Evolutionary conservation across 148 eudicot genomes (phyloP), one percentile per base, ranked within the genome.

Genomic region (Vaccinium vitisidaea): DNA sequence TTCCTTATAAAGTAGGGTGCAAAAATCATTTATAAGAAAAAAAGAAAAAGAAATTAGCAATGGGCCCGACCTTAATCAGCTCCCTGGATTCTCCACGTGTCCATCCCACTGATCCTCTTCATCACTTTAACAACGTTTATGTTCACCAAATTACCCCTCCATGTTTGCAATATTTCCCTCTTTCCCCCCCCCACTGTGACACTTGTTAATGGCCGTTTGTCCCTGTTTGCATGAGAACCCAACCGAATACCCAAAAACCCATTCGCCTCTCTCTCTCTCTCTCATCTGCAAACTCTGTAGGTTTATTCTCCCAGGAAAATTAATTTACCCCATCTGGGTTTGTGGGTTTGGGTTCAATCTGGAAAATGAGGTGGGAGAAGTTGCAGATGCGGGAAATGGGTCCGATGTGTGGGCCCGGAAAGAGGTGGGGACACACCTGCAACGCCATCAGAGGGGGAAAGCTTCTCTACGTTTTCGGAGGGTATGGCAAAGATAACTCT

Each of bases 371-470:
- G 70, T 96, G 99, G 99, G 94, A 92, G 71, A 94, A 86, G 88
- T 70, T 91, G 91, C 87, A 90, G 87, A 58, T 86, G 70, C 86
- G 67, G 54, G 73, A 74, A 25, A 49, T 36, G 86, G 88, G 61
- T 80, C 79, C 71, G 87, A 63, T 14, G 89, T 55, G 87, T 85
- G 95, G 94, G 86, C 97, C 97, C 10, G 98, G 99, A 55, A 94
- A 92, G 90, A 93, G 97, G 91, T 96, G 99, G 98, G 99, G 98
- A 8, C 99, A 94, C 90, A 94, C 98, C 32, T 94, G 94, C 86
- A 94, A 93, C 90, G 92, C 99, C 90, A 82, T 96, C 54, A 85
- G 87, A 86, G 98, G 97, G 1, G 98, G 99, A 5, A 93, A 90
- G 83, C 87, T 91, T 50, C 88, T 96, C 70, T 96, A 94, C 87